Evolutionary conservation across 2,329 filamentous ascomycete genomes (phyloP).

Genomic region (Trichophyton mentagrophytes): DNA sequence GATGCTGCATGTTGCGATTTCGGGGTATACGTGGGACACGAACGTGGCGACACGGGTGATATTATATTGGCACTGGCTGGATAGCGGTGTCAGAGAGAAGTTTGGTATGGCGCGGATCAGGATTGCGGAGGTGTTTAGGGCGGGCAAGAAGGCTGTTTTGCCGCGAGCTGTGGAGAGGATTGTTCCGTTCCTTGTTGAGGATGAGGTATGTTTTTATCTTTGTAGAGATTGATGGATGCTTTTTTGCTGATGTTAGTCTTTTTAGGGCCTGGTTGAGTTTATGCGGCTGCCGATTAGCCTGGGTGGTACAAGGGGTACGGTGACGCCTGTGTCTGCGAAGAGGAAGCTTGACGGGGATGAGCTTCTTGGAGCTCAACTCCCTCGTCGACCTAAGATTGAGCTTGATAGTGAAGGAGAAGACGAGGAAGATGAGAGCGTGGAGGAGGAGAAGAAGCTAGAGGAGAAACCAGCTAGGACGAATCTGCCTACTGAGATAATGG

Average conservation of each 20-base stretch:
- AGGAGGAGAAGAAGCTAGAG: neutral
- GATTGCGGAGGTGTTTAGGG: constrained; percentile 53
- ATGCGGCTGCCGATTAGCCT: neutral
- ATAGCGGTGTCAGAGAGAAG: constrained; percentile 25
- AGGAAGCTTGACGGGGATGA: neutral
- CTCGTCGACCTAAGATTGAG: neutral
- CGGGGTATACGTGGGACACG: constrained; percentile 66
- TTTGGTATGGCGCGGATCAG: constrained; percentile 39
- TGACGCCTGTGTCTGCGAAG: neutral
- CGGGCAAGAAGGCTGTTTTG: constrained; percentile 39
- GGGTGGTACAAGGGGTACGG: neutral
- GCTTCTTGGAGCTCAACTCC: neutral
- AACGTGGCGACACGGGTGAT: constrained; percentile 60
- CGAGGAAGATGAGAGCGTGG: neutral
- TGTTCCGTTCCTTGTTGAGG: constrained; percentile 29
- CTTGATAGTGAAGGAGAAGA: neutral
- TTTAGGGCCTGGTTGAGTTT: constrained; percentile 3
- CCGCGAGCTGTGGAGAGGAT: constrained; percentile 22
- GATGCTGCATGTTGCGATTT: constrained; percentile 61
- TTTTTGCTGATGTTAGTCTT: neutral
- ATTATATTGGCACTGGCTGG: constrained; percentile 63
- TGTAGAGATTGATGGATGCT: neutral
- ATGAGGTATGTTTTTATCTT: constrained; percentile 16
- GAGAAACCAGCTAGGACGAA: neutral
- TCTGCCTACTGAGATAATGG: constrained; percentile 5